Percentiles rank a stretch among this genome's conserved stretches.
phyloP scores from a whole-genome alignment of 148 eudicot genomes.

The Dianthus caryophyllus region DNA sequence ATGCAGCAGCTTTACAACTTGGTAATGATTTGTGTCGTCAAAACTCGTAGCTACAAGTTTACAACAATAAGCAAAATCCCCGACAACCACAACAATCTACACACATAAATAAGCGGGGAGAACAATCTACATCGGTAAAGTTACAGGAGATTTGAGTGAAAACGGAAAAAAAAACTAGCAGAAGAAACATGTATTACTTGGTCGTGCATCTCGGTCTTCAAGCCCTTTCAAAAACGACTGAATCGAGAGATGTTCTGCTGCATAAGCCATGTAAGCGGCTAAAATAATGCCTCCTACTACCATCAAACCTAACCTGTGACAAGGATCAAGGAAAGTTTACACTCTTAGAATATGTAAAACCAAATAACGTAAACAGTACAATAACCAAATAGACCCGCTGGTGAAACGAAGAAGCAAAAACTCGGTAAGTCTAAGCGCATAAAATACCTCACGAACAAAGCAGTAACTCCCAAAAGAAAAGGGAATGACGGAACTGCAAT shows the following conservation, averaged over 20 bases:
- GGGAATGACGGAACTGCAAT: conserved; percentile 66
- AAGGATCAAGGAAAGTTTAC: not conserved
- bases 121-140: conserved; percentile 5
- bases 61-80: conserved; percentile 13
- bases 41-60: conserved; percentile 15
- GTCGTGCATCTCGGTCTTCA: conserved; percentile 55
- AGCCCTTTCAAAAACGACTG: conserved; percentile 69
- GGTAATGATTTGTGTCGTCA: not conserved
- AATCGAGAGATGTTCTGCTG: conserved; percentile 80
- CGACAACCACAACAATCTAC: conserved; percentile 15
- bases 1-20: not conserved
- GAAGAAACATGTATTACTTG: conserved; percentile 42
- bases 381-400: not conserved
- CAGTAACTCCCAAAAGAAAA: conserved; percentile 72
- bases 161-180: conserved; percentile 21
- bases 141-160: not conserved
- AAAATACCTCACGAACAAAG: conserved; percentile 77
- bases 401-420: not conserved
- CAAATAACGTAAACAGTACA: too few relatives aligned
- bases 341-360: too few relatives aligned
- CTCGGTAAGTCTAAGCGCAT: not conserved
- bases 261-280: conserved; percentile 86
- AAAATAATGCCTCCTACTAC: conserved; percentile 72
- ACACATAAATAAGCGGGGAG: not conserved
- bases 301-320: conserved; percentile 89